Conservation (phyloP, 1,284 basidiomycete species). For the Ustilago xerochloae region DNA sequence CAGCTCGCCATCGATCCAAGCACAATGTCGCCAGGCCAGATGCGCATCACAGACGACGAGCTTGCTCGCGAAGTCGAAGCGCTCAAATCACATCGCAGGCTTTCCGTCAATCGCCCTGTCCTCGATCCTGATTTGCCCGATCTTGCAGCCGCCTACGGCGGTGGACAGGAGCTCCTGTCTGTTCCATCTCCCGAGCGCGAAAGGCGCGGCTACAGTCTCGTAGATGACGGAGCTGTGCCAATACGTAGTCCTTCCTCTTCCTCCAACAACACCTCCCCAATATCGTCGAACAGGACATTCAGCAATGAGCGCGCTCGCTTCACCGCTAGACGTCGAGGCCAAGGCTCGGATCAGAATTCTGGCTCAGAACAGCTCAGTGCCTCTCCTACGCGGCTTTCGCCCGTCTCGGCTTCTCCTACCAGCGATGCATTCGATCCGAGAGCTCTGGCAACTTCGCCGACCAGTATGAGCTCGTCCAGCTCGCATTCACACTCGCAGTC, state of each 20-base stretch:
- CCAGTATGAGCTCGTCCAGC: conserved; percentile 19
- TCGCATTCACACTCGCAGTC: conserved; percentile 35
- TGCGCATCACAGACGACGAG: conserved; percentile 59
- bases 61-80: conserved; percentile 65
- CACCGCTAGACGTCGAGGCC: conserved; percentile 54
- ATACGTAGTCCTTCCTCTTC: conserved; percentile 42
- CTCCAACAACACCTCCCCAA: conserved; percentile 21
- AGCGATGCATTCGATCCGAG: conserved; percentile 26
- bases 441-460: conserved; percentile 16
- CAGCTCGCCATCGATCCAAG: neutral
- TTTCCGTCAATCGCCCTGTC: conserved; percentile 62
- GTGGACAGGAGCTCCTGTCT: conserved; percentile 47
- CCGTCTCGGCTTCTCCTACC: conserved; percentile 13
- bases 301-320: conserved; percentile 45
- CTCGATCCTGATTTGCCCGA: conserved; percentile 66
- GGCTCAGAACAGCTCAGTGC: conserved; percentile 8
- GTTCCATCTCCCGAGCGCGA: conserved; percentile 36
- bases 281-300: conserved; percentile 13
- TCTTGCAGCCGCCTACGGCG: conserved; percentile 52
- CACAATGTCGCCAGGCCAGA: conserved; percentile 34
- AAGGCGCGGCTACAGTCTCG: conserved; percentile 47
- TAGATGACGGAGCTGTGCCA: conserved; percentile 50
- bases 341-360: conserved; percentile 33
- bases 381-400: conserved; percentile 19
- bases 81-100: conserved; percentile 63